phyloP scores from a whole-genome alignment of 1,139 yeast species.

The Blastobotrys malaysiensis region DNA sequence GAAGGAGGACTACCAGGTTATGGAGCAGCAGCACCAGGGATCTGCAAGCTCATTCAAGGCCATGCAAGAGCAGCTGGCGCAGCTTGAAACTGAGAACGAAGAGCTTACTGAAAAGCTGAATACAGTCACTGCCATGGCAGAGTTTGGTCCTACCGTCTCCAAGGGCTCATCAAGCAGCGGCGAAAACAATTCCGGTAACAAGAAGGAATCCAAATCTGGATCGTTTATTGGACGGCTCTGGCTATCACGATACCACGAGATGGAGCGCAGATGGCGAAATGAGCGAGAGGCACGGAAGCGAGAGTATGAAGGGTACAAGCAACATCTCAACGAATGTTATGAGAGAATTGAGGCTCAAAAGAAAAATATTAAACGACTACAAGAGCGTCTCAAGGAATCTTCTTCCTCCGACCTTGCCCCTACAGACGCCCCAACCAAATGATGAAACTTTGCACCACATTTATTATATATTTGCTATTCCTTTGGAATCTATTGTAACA shows the following conservation, averaged over 20 bases:
- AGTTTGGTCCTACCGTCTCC: slow-evolving; percentile 1
- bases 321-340: slow-evolving; percentile 15
- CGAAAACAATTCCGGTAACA: not conserved
- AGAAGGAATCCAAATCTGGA: slow-evolving; percentile 4
- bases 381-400: slow-evolving; percentile 1
- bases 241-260: slow-evolving; percentile 16
- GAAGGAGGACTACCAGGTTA: not conserved
- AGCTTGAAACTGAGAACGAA: slow-evolving; percentile 2
- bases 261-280: slow-evolving; percentile 19
- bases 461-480: no score
- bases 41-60: not conserved
- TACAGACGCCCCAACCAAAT: not conserved
- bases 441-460: no score
- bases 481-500: no score
- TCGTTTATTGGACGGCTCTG: slow-evolving; percentile 12
- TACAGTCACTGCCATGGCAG: not conserved
- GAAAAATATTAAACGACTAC: slow-evolving; percentile 8
- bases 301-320: slow-evolving; percentile 18
- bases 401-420: not conserved
- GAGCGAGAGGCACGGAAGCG: slow-evolving; percentile 19
- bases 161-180: not conserved
- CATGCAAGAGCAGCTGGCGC: slow-evolving; percentile 1
- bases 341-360: slow-evolving; percentile 14
- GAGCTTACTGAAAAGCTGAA: not conserved
- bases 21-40: not conserved